phyloP scores from a whole-genome alignment of 1,139 yeast genomes.

The Blastobotrys raffinosifermentans region DNA sequence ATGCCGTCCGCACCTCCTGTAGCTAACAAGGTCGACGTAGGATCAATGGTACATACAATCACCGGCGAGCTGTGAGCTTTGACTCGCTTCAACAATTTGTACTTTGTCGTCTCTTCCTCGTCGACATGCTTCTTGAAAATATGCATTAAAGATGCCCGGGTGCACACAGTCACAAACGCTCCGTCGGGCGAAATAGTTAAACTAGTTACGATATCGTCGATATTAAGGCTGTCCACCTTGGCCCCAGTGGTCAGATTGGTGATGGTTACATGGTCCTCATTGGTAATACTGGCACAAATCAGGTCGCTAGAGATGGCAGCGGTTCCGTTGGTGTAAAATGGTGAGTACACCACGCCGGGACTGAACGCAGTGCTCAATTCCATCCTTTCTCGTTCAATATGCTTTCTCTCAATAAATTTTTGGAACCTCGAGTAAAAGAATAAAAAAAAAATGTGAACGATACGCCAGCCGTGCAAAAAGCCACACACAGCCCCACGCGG shows the following conservation, averaged over 20 bases:
- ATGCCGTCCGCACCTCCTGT: conserved; percentile 95
- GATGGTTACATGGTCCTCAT: conserved; percentile 61
- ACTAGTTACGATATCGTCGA: conserved; percentile 77
- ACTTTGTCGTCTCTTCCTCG: conserved; percentile 9
- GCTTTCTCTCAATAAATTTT: not conserved
- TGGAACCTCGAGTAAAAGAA: not conserved
- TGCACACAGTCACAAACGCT: conserved; percentile 57
- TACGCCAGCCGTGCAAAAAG: too few species aligned
- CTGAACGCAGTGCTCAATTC: conserved; percentile 37
- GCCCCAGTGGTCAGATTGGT: conserved; percentile 57
- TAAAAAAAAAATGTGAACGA: not conserved
- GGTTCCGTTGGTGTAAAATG: conserved; percentile 83
- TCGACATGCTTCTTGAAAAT: conserved; percentile 43
- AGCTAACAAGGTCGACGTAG: conserved; percentile 79
- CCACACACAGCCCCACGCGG: not conserved
- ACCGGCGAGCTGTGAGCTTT: conserved; percentile 65
- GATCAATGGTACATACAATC: conserved; percentile 68
- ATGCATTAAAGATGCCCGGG: conserved; percentile 78
- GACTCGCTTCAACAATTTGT: conserved; percentile 34
- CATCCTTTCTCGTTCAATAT: not conserved
- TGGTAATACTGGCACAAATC: conserved; percentile 71
- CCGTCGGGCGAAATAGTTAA: conserved; percentile 76
- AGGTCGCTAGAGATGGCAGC: conserved; percentile 69
- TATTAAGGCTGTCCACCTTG: conserved; percentile 57
- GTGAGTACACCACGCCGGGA: conserved; percentile 46